Percentiles rank a stretch among this genome's conserved stretches.
phyloP scores from a whole-genome alignment of 1,284 basidiomycete species.

The Omphalotus olearius region DNA sequence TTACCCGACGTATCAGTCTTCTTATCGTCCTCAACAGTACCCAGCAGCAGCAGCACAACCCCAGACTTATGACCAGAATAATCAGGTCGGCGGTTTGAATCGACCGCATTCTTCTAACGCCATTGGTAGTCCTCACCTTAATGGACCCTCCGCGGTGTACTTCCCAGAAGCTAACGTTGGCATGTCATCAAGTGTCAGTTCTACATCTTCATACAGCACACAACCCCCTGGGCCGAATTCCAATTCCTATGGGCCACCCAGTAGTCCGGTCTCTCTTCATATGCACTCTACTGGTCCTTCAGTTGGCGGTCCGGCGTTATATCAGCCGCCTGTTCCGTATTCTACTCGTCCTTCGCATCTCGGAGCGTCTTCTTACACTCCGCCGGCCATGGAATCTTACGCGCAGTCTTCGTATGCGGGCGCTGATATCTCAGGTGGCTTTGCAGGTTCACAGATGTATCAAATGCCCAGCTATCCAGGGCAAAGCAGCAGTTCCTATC shows the following conservation, averaged over 20 bases:
- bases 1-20: conserved; percentile 12
- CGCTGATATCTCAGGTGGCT: background rate
- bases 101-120: background rate
- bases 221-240: background rate
- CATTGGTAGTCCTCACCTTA: background rate
- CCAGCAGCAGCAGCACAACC: no score
- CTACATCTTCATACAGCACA: background rate
- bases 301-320: conserved; percentile 1
- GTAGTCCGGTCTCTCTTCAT: background rate
- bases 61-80: background rate
- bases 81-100: background rate
- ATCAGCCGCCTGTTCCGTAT: conserved; percentile 7
- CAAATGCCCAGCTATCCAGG: conserved; percentile 6
- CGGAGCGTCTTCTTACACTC: conserved; percentile 2
- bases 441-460: conserved; percentile 1
- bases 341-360: conserved; percentile 3
- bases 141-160: background rate
- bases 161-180: conserved; percentile 6
- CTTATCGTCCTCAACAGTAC: conserved; percentile 17
- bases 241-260: background rate
- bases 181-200: background rate
- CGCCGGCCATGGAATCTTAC: conserved; percentile 1
- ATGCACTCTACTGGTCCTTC: background rate
- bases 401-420: background rate
- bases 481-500: background rate